Conservation (phyloP, 2,329 filamentous ascomycete species). For the Neonectria magnoliae region DNA sequence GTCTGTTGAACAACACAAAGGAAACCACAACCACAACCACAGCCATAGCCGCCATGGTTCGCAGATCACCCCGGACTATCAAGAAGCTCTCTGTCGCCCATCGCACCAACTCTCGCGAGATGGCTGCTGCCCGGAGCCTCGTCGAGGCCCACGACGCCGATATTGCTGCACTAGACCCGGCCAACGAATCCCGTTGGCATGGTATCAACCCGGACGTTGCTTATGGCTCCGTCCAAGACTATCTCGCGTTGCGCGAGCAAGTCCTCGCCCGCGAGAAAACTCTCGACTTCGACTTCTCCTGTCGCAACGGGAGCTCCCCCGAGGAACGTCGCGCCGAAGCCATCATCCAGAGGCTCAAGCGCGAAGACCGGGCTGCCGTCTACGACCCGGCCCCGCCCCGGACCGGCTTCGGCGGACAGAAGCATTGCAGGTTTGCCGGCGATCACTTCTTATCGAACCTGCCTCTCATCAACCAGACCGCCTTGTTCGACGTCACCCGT, state of each 20-base stretch:
- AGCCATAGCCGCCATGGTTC: constrained; percentile 24
- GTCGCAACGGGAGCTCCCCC: constrained; percentile 44
- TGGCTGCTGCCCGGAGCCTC: constrained; percentile 36
- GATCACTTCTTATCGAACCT: constrained; percentile 69
- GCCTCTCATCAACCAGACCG: constrained; percentile 64
- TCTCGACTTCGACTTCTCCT: constrained; percentile 54
- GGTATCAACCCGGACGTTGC: constrained; percentile 3
- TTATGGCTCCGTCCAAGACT: constrained; percentile 39
- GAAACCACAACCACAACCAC: constrained; percentile 24
- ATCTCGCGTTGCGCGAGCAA: constrained; percentile 44
- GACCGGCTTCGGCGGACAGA: constrained; percentile 54
- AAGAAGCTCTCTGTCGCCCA: constrained; percentile 9
- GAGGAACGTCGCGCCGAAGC: constrained; percentile 51
- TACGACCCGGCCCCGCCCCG: constrained; percentile 48
- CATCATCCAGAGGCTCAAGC: constrained; percentile 52
- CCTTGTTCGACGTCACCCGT: constrained; percentile 65
- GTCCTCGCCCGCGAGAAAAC: constrained; percentile 47
- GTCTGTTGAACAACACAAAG: constrained; percentile 5
- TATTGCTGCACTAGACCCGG: constrained; percentile 24
- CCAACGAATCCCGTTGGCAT: background rate
- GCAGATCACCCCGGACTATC: constrained; percentile 21
- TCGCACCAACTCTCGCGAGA: constrained; percentile 25
- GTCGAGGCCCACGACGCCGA: constrained; percentile 42
- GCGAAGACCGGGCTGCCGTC: constrained; percentile 48
- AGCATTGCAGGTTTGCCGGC: constrained; percentile 57